Evolutionary conservation across 495 filamentous ascomycete species (phyloP).

Genomic region (Zalerion maritima): DNA sequence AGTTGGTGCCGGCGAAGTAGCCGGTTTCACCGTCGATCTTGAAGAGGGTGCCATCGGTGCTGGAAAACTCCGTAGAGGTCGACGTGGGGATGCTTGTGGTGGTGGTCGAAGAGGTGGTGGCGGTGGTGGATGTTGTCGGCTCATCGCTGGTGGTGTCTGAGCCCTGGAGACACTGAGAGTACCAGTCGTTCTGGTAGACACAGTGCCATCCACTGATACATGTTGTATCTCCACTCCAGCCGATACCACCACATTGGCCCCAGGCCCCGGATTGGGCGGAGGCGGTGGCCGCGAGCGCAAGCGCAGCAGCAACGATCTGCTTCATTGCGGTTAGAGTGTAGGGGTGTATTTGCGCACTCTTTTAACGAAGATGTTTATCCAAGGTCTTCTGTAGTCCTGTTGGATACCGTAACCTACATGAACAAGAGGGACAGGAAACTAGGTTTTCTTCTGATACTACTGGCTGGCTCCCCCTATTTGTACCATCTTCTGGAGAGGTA

Average conservation of each 20-base stretch:
- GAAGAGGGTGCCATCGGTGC: conserved; percentile 32
- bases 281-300: conserved; percentile 9
- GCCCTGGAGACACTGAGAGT: conserved; percentile 23
- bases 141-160: too few species aligned
- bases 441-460: too few species aligned
- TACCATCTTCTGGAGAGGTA: too few species aligned
- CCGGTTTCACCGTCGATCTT: conserved; percentile 45
- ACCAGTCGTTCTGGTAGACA: conserved; percentile 14
- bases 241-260: conserved; percentile 6
- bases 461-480: too few species aligned
- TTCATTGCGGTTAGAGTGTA: too few species aligned
- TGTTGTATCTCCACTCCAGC: conserved; percentile 8
- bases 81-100: not conserved
- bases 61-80: conserved; percentile 11
- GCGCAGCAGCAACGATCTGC: conserved; percentile 7
- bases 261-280: conserved; percentile 9
- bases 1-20: conserved; percentile 56
- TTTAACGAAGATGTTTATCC: too few species aligned
- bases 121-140: conserved; percentile 1
- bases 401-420: too few species aligned
- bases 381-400: too few species aligned
- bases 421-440: too few species aligned
- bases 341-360: too few species aligned
- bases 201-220: conserved; percentile 15
- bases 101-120: not conserved